These are phyloP conservation scores for Penicillium parvum DNA, from an alignment of 495 filamentous ascomycete species.

Conservation along the genomic window DNA sequence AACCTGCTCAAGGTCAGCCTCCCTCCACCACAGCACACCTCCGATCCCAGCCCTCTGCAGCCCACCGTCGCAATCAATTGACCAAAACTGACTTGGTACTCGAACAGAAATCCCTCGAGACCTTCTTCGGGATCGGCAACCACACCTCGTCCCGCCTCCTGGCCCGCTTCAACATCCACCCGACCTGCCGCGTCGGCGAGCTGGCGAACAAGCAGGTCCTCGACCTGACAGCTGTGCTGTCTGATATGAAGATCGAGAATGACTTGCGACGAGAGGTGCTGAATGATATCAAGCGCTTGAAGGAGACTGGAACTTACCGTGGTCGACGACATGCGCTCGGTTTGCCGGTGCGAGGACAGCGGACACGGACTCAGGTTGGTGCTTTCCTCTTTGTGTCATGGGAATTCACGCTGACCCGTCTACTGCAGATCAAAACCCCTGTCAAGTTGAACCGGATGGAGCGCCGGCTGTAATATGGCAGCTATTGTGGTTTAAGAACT, in stretches of 20 bases:
- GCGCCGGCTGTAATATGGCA: constrained; percentile 47
- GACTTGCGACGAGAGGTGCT: constrained; percentile 70
- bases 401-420: constrained; percentile 5
- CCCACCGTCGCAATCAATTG: constrained; percentile 5
- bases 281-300: constrained; percentile 81
- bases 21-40: constrained; percentile 4
- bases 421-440: constrained; percentile 64
- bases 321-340: constrained; percentile 87
- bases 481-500: constrained; percentile 7
- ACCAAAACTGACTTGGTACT: constrained; percentile 13
- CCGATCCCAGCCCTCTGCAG: background rate
- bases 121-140: constrained; percentile 86
- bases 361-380: constrained; percentile 73
- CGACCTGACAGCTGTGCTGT: constrained; percentile 76
- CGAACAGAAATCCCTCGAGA: constrained; percentile 71
- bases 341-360: constrained; percentile 82
- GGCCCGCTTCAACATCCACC: constrained; percentile 82
- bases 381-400: constrained; percentile 4
- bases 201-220: constrained; percentile 68
- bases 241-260: constrained; percentile 91
- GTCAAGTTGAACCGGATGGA: constrained; percentile 77
- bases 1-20: constrained; percentile 70
- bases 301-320: constrained; percentile 87
- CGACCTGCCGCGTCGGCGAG: constrained; percentile 66
- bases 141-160: constrained; percentile 67